Percentiles rank a stretch among this genome's conserved stretches.
These are phyloP conservation scores for Rhodosporidiobolus odoratus DNA, from an alignment of 768 basidiomycete genomes.

Conservation along the genomic window DNA sequence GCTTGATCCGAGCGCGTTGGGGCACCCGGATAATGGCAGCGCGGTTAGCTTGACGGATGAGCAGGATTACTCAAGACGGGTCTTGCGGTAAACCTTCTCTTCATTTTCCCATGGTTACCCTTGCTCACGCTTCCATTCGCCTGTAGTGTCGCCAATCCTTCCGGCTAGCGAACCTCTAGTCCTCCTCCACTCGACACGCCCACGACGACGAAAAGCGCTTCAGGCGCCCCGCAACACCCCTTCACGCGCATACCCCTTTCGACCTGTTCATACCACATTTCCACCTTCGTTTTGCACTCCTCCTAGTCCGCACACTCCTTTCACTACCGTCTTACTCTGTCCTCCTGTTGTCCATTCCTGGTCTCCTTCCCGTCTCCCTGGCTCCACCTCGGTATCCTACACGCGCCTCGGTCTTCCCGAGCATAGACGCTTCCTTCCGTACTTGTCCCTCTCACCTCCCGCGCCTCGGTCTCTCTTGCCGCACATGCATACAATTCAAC, in stretches of 20 bases:
- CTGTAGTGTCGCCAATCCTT: conserved; percentile 31
- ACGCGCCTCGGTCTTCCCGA: too few species aligned
- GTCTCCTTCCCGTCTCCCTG: too few species aligned
- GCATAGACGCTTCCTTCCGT: background rate
- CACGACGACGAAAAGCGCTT: background rate
- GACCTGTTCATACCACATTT: background rate
- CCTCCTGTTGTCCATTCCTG: background rate
- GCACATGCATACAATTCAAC: too few species aligned
- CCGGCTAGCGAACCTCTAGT: background rate
- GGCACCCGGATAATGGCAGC: background rate
- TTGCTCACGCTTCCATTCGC: too few species aligned
- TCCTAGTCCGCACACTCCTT: background rate
- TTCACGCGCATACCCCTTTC: background rate
- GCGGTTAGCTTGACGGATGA: conserved; percentile 29
- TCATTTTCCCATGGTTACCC: background rate
- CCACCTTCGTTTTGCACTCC: background rate
- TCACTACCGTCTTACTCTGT: background rate
- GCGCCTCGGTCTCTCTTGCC: too few species aligned
- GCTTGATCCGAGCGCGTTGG: conserved; percentile 20
- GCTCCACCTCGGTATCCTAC: too few species aligned
- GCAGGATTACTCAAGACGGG: conserved; percentile 29
- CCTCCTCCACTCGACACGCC: background rate
- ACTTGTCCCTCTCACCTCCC: background rate
- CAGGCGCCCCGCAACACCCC: background rate
- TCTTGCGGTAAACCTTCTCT: conserved; percentile 23